These are phyloP conservation scores for Neurospora hispaniola DNA, from an alignment of 495 filamentous ascomycete species.

Conservation along the genomic window DNA sequence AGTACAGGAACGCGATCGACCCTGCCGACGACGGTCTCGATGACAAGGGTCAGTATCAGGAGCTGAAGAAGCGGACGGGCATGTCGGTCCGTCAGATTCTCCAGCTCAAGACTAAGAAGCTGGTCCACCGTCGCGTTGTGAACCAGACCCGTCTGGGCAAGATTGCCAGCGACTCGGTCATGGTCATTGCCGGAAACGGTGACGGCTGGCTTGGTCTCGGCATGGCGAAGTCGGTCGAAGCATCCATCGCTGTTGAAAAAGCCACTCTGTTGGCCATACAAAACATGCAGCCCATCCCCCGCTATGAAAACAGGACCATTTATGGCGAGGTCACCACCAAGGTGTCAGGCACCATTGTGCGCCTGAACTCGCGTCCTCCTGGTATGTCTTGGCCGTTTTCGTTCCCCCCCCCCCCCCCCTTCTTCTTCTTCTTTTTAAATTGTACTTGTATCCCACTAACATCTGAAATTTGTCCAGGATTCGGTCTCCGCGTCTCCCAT, in stretches of 20 bases:
- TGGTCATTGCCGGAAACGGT: slow-evolving; percentile 73
- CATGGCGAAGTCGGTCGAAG: slow-evolving; percentile 75
- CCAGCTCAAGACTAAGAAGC: slow-evolving; percentile 44
- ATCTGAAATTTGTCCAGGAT: slow-evolving; percentile 28
- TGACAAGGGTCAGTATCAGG: slow-evolving; percentile 30
- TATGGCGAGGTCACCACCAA: slow-evolving; percentile 78
- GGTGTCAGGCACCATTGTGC: slow-evolving; percentile 69
- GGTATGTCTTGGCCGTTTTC: slow-evolving; percentile 44
- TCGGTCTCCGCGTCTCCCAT: slow-evolving; percentile 81
- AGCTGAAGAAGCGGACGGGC: slow-evolving; percentile 59
- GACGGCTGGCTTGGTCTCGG: slow-evolving; percentile 82
- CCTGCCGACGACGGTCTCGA: slow-evolving; percentile 32
- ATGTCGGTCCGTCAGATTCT: slow-evolving; percentile 47
- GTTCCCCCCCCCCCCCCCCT: neutral
- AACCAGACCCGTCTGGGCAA: slow-evolving; percentile 98
- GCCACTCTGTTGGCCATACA: slow-evolving; percentile 66
- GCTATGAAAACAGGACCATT: slow-evolving; percentile 87
- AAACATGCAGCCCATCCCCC: slow-evolving; percentile 75
- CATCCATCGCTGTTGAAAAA: slow-evolving; percentile 49
- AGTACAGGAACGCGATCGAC: slow-evolving; percentile 38
- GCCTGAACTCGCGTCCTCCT: slow-evolving; percentile 72
- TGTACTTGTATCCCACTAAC: neutral
- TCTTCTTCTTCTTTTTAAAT: neutral
- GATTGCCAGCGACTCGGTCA: slow-evolving; percentile 55
- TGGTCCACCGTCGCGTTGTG: slow-evolving; percentile 62